These are phyloP conservation scores for Botrytis fragariae DNA, from an alignment of 2,329 filamentous ascomycete species.

Conservation along the genomic window DNA sequence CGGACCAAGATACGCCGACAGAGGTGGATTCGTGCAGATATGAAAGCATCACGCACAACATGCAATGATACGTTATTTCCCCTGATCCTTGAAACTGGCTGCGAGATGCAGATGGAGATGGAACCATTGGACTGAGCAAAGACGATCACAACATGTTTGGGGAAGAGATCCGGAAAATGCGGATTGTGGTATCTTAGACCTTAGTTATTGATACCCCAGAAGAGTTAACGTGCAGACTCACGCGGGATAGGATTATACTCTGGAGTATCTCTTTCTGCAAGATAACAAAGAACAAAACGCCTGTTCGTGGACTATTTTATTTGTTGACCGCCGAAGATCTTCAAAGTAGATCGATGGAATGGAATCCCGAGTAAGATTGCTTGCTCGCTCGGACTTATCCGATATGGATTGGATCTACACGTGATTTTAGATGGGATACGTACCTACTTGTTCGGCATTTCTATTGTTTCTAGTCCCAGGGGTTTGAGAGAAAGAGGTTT, in stretches of 20 bases:
- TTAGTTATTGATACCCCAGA: neutral
- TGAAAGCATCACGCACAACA: neutral
- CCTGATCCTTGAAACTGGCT: neutral
- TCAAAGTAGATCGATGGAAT: neutral
- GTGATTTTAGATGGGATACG: neutral
- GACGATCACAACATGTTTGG: neutral
- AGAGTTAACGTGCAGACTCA: neutral
- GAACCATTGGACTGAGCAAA: neutral
- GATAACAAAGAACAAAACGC: neutral
- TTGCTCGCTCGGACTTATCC: neutral
- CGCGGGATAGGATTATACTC: neutral
- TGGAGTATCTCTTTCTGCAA: neutral
- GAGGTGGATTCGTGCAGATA: constrained; percentile 17
- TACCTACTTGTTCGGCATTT: neutral
- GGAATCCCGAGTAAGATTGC: neutral
- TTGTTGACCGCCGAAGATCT: neutral
- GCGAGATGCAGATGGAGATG: constrained; percentile 6
- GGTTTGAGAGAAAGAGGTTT: neutral
- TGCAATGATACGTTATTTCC: constrained; percentile 1
- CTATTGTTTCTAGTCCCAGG: neutral
- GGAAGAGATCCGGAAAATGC: neutral
- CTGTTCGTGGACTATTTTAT: neutral
- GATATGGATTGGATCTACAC: neutral
- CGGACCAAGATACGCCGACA: constrained; percentile 22
- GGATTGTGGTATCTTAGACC: neutral